These are phyloP conservation scores for Podospora australis DNA, from an alignment of 495 filamentous ascomycete genomes.

Conservation along the genomic window DNA sequence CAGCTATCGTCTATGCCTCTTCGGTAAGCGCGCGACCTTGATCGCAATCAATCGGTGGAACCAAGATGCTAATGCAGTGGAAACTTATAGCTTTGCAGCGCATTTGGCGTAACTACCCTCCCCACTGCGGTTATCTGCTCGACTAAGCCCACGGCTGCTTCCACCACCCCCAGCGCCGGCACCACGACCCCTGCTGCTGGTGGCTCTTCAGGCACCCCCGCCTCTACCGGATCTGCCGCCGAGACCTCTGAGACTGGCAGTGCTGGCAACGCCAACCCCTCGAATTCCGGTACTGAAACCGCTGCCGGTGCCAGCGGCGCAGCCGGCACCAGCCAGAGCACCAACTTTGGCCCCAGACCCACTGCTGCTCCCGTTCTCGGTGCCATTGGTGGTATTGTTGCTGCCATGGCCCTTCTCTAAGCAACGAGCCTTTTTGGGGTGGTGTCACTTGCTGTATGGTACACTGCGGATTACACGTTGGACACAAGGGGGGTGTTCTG, in stretches of 20 bases:
- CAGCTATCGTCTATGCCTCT: conserved; percentile 29
- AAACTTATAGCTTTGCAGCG: conserved; percentile 27
- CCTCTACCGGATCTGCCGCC: conserved; percentile 13
- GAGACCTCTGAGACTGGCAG: neutral
- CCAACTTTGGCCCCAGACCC: conserved; percentile 20
- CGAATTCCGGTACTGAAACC: conserved; percentile 8
- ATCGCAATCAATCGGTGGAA: too few relatives aligned
- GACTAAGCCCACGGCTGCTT: conserved; percentile 15
- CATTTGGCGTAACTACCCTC: conserved; percentile 27
- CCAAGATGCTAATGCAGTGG: neutral
- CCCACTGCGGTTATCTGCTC: conserved; percentile 29
- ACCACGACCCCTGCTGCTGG: conserved; percentile 11
- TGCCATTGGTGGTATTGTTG: conserved; percentile 28
- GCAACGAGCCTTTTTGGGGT: too few relatives aligned
- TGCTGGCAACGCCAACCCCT: conserved; percentile 7
- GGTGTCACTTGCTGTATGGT: too few relatives aligned
- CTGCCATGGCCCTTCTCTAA: conserved; percentile 28
- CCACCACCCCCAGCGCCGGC: conserved; percentile 11
- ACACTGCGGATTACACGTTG: too few relatives aligned
- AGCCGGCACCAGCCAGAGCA: conserved; percentile 10
- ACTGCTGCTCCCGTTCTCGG: conserved; percentile 24
- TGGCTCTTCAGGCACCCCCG: conserved; percentile 16
- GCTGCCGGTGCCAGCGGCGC: conserved; percentile 1
- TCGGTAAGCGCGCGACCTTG: conserved; percentile 13
- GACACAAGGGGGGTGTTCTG: too few relatives aligned